These are phyloP conservation scores for Coemansia sp. DNA, from an alignment of 192 early-diverging fungal genomes.

Conservation along the genomic window DNA sequence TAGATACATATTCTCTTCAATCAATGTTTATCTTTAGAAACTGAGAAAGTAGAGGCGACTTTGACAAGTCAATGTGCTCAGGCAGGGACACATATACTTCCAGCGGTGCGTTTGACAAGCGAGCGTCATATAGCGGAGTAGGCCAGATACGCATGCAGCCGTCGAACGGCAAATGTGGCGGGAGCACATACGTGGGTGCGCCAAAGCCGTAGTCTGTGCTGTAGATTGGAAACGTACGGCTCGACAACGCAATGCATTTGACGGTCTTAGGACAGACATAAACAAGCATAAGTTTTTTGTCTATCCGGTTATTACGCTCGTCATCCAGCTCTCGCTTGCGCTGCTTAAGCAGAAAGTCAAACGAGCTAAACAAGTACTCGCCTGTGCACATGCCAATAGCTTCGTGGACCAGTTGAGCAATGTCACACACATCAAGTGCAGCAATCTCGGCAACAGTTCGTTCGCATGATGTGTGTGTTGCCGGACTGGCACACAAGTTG, in stretches of 20 bases:
- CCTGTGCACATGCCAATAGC: constrained; percentile 16
- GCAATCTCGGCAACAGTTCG: constrained; percentile 20
- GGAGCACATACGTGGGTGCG: constrained; percentile 34
- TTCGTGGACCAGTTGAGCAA: constrained; percentile 26
- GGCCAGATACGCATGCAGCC: constrained; percentile 53
- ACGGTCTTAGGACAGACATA: constrained; percentile 26
- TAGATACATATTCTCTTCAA: no score
- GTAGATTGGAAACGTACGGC: constrained; percentile 49
- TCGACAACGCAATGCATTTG: constrained; percentile 43
- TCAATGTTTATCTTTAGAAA: background rate
- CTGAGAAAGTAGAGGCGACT: constrained; percentile 29
- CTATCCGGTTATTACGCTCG: constrained; percentile 6
- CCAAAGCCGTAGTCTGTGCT: constrained; percentile 49
- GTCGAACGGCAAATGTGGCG: constrained; percentile 46
- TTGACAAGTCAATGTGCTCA: constrained; percentile 31
- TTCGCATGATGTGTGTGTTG: constrained; percentile 24
- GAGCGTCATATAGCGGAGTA: constrained; percentile 14
- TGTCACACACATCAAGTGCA: constrained; percentile 11
- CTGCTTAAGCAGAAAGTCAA: constrained; percentile 23
- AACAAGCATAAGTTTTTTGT: constrained; percentile 25
- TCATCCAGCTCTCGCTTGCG: constrained; percentile 20
- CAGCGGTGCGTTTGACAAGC: constrained; percentile 14
- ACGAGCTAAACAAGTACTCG: constrained; percentile 41
- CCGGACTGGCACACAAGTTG: constrained; percentile 39
- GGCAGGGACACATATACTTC: constrained; percentile 48